phyloP scores from a whole-genome alignment of 176 grass and related monocot species.

The Poa pratensis region DNA sequence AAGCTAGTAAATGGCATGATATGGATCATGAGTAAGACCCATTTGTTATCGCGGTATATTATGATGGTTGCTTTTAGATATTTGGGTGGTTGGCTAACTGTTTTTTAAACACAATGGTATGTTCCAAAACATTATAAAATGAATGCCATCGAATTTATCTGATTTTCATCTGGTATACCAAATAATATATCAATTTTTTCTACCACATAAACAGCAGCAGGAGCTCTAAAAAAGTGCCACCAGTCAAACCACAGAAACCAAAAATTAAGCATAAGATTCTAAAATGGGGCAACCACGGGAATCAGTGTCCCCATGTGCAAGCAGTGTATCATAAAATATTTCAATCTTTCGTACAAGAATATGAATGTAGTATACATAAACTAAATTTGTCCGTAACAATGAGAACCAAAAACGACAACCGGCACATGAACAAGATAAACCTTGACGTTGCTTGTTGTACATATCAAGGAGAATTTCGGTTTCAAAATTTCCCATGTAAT shows the following conservation, averaged over 20 bases:
- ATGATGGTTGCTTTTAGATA: neutral
- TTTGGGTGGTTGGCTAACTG: neutral
- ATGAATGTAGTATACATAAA: too few species aligned
- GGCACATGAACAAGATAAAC: too few species aligned
- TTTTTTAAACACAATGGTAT: neutral
- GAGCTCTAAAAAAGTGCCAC: neutral
- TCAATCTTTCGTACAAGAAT: too few species aligned
- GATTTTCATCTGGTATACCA: neutral
- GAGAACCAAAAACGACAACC: too few species aligned
- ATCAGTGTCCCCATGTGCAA: too few species aligned
- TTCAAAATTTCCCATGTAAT: too few species aligned
- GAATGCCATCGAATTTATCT: neutral
- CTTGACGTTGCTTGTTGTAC: too few species aligned
- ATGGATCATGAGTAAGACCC: neutral
- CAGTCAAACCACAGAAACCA: neutral
- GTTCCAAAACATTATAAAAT: neutral
- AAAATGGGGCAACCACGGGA: neutral
- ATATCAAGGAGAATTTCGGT: too few species aligned
- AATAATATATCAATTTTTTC: neutral
- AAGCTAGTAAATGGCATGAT: neutral
- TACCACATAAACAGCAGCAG: neutral
- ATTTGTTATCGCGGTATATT: neutral
- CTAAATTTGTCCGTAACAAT: too few species aligned
- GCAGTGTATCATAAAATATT: too few species aligned
- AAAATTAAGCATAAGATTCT: neutral